phyloP scores from a whole-genome alignment of 208 protist species.

The Acanthamoeba sp. region DNA sequence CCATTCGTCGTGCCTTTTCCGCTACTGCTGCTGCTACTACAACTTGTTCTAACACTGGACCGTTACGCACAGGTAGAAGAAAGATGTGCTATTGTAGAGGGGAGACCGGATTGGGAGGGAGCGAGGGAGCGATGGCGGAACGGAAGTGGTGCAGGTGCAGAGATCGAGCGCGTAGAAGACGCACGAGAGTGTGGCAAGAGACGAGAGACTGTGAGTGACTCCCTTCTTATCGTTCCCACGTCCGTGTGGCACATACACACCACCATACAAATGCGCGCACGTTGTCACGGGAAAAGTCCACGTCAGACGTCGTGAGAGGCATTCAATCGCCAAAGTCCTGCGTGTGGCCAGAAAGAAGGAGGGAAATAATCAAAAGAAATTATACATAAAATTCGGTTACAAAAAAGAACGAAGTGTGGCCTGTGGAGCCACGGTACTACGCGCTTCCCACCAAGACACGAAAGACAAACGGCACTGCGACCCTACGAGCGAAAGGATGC shows the following conservation, averaged over 20 bases:
- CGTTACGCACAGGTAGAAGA: background rate
- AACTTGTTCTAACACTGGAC: background rate
- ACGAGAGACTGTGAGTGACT: background rate
- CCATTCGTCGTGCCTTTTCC: no score
- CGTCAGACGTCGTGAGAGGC: no score
- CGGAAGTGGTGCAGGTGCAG: background rate
- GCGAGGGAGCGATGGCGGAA: background rate
- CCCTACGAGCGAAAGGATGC: background rate
- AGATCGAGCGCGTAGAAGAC: background rate
- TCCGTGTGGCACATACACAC: background rate
- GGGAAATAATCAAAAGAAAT: no score
- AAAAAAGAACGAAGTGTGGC: no score
- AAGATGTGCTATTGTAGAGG: background rate
- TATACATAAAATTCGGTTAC: no score
- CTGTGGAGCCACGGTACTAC: no score
- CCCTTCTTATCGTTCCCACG: background rate
- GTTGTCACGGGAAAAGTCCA: no score
- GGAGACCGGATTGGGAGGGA: background rate
- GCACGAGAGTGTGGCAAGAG: background rate
- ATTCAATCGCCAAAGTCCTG: no score
- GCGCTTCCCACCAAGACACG: background rate
- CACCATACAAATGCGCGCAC: no score
- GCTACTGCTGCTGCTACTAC: no score
- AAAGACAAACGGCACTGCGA: background rate
- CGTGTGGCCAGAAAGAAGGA: no score